Conservation (phyloP, 331 rosid genomes). For the Quercus tomentella region DNA sequence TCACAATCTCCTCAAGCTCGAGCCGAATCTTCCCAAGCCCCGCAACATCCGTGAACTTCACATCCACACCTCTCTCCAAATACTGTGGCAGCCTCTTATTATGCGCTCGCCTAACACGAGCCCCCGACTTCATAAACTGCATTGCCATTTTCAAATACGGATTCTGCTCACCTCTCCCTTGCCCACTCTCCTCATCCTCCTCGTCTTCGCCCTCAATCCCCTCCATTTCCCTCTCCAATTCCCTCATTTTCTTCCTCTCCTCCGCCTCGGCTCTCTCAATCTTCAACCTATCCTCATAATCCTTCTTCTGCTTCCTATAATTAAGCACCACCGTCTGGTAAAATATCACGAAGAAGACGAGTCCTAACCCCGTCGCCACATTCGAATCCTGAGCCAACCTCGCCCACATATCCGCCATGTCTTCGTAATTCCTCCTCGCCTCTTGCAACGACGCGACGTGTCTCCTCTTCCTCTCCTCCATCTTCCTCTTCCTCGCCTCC, state of each 20-base stretch:
- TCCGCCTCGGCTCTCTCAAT: slow-evolving; percentile 90
- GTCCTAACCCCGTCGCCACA: slow-evolving; percentile 56
- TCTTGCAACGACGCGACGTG: slow-evolving; percentile 38
- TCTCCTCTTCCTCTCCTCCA: slow-evolving; percentile 43
- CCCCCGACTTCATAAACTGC: slow-evolving; percentile 98
- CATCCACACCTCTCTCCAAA: slow-evolving; percentile 91
- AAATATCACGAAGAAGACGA: slow-evolving; percentile 66
- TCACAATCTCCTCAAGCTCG: slow-evolving; percentile 98
- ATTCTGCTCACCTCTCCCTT: slow-evolving; percentile 71
- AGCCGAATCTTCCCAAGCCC: slow-evolving; percentile 95
- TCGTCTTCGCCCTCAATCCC: slow-evolving; percentile 52
- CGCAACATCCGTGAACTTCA: slow-evolving; percentile 90
- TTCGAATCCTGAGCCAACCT: slow-evolving; percentile 46
- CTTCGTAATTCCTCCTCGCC: slow-evolving; percentile 29
- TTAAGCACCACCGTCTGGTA: slow-evolving; percentile 76
- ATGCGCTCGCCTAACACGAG: slow-evolving; percentile 77
- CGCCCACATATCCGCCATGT: slow-evolving; percentile 50
- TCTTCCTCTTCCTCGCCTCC: slow-evolving; percentile 54
- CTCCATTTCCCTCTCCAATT: slow-evolving; percentile 69
- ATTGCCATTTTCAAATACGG: slow-evolving; percentile 79
- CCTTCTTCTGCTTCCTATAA: slow-evolving; percentile 87
- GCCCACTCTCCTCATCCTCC: slow-evolving; percentile 53
- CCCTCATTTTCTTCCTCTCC: slow-evolving; percentile 83
- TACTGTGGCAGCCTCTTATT: slow-evolving; percentile 79
- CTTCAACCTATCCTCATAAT: slow-evolving; percentile 90